Base-by-base conservation (phyloP, 2,329 filamentous ascomycete species). In the Aureobasidium musti region DNA sequence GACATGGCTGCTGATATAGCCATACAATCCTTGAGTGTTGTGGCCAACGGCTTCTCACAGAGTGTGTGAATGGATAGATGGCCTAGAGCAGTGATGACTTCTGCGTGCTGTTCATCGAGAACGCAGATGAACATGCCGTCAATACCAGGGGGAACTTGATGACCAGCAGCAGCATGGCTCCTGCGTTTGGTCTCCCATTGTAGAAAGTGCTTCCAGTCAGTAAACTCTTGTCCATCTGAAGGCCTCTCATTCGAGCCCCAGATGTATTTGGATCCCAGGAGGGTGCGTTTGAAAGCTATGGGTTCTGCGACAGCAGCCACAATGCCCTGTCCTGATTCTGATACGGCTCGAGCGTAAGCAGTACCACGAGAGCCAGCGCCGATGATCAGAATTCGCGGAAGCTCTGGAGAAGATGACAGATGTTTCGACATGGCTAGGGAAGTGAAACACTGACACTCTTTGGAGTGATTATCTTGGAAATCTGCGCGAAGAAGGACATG, bases 1-100 rank as follows among this genome's bases (percentile, higher is more conserved):
- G 77, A 75, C 69, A 91, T 75, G 1, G 87, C 83, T 57, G 79
- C 79, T 76, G 87, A 91, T 73, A 96, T 94, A 50, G 82, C 82
- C 41, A 97, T 80, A 74, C 92, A 97, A 72, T 95, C 92, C 21
- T 83, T 77, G 33, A 98, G 80, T 0, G 86, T 89, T 26, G 91
- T 92, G 0, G 92, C 91, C 64, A 99, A 80, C 2, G 95, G 95
- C 79, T 99, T 99, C 82, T 99, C 95, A 76, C 92, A 96, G 83
- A 97, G 91, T 70, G 98, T 87, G 76, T 97, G 92, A 56, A 97
- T 79, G 2, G 82, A 85, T 75, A 81, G 79, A 14, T 85, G 85
- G 1, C 90, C 89, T 63, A 97, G 82, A 1, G 87, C 90, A 50
- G 89, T 83, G 26, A 97, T 85, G 56, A 94, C 91, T 66, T 92